Conservation (phyloP, 139 green algal species). For the Bryopsis sp. region DNA sequence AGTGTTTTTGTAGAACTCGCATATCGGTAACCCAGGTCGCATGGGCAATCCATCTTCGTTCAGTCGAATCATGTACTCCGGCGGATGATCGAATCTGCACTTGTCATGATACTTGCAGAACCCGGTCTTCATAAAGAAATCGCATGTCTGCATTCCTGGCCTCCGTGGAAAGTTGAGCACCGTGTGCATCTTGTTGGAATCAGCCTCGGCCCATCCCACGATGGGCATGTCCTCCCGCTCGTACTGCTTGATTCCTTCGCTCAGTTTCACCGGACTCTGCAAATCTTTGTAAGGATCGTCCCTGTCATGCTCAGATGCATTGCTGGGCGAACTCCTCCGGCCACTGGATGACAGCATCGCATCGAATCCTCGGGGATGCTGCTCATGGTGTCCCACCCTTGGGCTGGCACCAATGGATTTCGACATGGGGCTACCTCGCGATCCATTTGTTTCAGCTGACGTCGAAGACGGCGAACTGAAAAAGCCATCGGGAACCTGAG, state of each 20-base stretch:
- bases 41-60: conserved; percentile 57
- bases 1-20: conserved; percentile 74
- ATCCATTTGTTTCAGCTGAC: neutral
- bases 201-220: conserved; percentile 35
- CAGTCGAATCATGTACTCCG: conserved; percentile 43
- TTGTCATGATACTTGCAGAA: conserved; percentile 73
- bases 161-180: conserved; percentile 49
- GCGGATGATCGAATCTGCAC: conserved; percentile 88
- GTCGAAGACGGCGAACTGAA: neutral
- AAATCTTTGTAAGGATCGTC: neutral
- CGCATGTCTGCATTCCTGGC: conserved; percentile 56
- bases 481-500: neutral
- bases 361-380: conserved; percentile 5
- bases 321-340: no score
- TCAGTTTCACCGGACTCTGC: conserved; percentile 20
- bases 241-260: conserved; percentile 3
- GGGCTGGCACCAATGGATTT: no score
- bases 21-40: conserved; percentile 53
- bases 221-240: conserved; percentile 12
- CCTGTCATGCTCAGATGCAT: neutral
- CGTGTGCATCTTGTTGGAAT: conserved; percentile 20
- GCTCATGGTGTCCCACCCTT: no score
- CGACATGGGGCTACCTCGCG: neutral
- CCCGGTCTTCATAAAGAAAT: conserved; percentile 86
- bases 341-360: no score